Base-by-base conservation (phyloP, 768 basidiomycete genomes). In the Cyathus striatus region DNA sequence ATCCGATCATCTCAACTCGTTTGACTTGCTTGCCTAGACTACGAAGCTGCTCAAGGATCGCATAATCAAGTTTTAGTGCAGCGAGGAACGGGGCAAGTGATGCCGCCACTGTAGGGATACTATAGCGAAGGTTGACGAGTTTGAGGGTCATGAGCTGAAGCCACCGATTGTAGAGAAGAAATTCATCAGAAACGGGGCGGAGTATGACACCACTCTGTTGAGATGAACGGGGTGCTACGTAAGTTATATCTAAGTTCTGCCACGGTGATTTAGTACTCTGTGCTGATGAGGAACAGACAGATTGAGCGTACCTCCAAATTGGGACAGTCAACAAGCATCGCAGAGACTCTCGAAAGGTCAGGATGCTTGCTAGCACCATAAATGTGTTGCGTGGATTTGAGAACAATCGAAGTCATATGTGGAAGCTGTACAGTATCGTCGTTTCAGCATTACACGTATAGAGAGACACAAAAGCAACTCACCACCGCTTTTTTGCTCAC, bases 281-380 rank as follows among this genome's bases (percentile, higher is more conserved):
- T 51, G 36, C 22, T 43, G 47, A 52, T 58, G n/a, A 13, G 34
- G 6, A 17, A 6, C 17, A 7, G 17, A 6, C 3, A 17, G 10
- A 43, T n/a, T 9, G 34, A 9, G 43, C 46, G 42, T 58, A 78
- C 78, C 61, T 78, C 70, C 18, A 86, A 64, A 49, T 78, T 75
- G 0, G 78, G 75, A 45, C 80, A 83, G 41, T 69, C 67, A 22
- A 70, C 64, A 18, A 84, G 65, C 58, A 84, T 72, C 1, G 59
- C 57, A 5, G 69, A 67, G 32, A 83, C 69, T n/a, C 76, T 72
- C 0, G 54, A 37, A 9, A 84, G 57, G 20, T 63, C 67, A 0
- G 81, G 82, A 6, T 69, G 63, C 54, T 77, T 81, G 4, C 71
- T 63, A 1, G 77, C 61, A 1, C 81, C 81, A 51, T 76, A 83